Percentiles rank a stretch among this genome's conserved stretches.
These are phyloP conservation scores for Alternaria hordeiaustralica DNA, from an alignment of 2,329 filamentous ascomycete genomes.

Conservation along the genomic window DNA sequence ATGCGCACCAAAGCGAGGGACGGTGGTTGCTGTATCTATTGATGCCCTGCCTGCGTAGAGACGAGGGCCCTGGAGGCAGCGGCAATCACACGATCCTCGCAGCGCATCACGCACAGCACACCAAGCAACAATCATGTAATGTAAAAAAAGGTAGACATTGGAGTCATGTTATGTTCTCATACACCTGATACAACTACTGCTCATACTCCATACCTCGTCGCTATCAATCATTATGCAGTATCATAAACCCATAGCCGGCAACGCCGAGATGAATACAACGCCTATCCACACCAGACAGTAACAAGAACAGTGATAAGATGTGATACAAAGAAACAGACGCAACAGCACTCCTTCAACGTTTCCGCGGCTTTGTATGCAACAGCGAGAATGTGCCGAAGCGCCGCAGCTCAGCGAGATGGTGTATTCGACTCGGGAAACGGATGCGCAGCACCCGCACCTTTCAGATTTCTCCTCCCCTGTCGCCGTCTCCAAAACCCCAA, in stretches of 20 bases:
- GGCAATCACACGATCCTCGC: not conserved
- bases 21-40: not conserved
- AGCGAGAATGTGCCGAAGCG: not conserved
- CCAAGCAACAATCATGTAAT: not conserved
- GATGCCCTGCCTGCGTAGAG: not conserved
- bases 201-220: conserved; percentile 10
- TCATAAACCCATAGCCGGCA: conserved; percentile 17
- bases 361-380: not conserved
- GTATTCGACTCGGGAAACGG: conserved; percentile 1
- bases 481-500: conserved; percentile 25
- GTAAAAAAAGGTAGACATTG: not conserved
- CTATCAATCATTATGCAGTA: conserved; percentile 36
- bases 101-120: not conserved
- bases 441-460: conserved; percentile 26
- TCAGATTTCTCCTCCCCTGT: conserved; percentile 12
- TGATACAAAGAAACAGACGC: not conserved
- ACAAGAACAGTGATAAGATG: conserved; percentile 11
- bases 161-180: conserved; percentile 21
- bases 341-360: not conserved
- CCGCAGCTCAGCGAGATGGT: not conserved
- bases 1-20: not conserved
- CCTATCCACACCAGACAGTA: conserved; percentile 10
- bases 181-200: conserved; percentile 7
- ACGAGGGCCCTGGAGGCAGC: not conserved
- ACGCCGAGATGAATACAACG: conserved; percentile 10